phyloP scores from a whole-genome alignment of 352 stramenopile species.

The Phytophthora citricola region DNA sequence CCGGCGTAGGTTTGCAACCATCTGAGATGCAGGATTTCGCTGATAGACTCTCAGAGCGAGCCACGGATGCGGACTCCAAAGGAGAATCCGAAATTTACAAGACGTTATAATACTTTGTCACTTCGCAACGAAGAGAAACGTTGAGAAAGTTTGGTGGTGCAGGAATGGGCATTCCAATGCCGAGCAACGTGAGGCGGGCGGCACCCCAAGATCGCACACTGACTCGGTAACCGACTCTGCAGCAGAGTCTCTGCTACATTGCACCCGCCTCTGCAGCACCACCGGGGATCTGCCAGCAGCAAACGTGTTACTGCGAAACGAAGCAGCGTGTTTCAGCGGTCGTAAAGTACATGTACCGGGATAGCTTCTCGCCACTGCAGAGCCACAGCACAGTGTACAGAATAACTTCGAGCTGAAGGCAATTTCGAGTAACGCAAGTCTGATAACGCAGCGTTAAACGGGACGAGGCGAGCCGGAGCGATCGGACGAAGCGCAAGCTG shows the following conservation, averaged over 20 bases:
- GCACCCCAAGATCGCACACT: slow-evolving; percentile 6
- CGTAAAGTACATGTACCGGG: slow-evolving; percentile 1
- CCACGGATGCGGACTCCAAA: too few relatives aligned
- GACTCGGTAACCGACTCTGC: background rate
- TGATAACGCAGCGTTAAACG: slow-evolving; percentile 3
- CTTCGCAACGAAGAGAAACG: background rate
- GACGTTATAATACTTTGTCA: background rate
- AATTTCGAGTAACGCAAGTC: slow-evolving; percentile 1
- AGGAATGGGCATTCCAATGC: background rate
- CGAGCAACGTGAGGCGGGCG: slow-evolving; percentile 6
- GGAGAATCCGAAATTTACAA: background rate
- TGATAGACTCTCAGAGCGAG: too few relatives aligned
- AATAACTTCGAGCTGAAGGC: background rate
- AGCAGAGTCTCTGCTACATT: background rate
- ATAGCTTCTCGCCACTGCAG: background rate
- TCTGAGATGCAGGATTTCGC: too few relatives aligned
- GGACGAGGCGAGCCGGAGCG: background rate
- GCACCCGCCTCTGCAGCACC: slow-evolving; percentile 1
- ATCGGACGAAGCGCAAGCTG: slow-evolving; percentile 6
- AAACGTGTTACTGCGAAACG: background rate
- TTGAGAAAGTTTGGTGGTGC: background rate
- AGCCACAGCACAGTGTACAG: background rate
- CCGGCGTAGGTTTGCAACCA: too few relatives aligned
- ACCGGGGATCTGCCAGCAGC: background rate
- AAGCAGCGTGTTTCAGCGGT: slow-evolving; percentile 15